Conservation (phyloP, 306 rosid genomes). For the Vachellia pachyceras region DNA sequence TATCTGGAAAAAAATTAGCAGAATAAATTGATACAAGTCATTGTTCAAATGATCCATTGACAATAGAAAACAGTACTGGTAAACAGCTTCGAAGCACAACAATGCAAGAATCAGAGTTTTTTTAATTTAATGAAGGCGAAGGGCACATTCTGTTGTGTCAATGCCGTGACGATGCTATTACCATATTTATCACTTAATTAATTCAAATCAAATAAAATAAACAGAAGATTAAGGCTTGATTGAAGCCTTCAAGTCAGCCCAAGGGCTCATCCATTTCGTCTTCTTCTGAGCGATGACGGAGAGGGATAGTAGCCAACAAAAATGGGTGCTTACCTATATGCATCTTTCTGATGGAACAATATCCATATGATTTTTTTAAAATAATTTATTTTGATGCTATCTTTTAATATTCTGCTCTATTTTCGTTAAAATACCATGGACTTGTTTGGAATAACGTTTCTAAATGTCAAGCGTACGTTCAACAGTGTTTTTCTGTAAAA, state of each 20-base stretch:
- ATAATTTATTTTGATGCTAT: too few relatives aligned
- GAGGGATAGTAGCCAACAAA: too few relatives aligned
- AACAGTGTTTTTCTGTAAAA: too few relatives aligned
- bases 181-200: not conserved
- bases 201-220: slow-evolving; percentile 4
- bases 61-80: slow-evolving; percentile 43
- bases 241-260: slow-evolving; percentile 62
- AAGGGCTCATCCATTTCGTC: slow-evolving; percentile 44
- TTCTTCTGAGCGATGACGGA: slow-evolving; percentile 30
- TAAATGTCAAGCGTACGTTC: too few relatives aligned
- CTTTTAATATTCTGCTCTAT: too few relatives aligned
- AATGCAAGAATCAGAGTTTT: slow-evolving; percentile 42
- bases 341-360: too few relatives aligned
- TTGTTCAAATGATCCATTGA: slow-evolving; percentile 47
- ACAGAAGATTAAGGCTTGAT: slow-evolving; percentile 61
- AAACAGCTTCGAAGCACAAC: slow-evolving; percentile 47
- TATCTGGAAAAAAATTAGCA: not conserved
- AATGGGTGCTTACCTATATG: too few relatives aligned
- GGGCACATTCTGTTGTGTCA: slow-evolving; percentile 40
- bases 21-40: not conserved
- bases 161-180: slow-evolving; percentile 26
- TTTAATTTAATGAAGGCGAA: slow-evolving; percentile 6
- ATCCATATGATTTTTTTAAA: too few relatives aligned
- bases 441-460: too few relatives aligned
- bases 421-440: too few relatives aligned